Evolutionary conservation across 2,329 filamentous ascomycete genomes (phyloP).

Genomic region (Nemania sp.): DNA sequence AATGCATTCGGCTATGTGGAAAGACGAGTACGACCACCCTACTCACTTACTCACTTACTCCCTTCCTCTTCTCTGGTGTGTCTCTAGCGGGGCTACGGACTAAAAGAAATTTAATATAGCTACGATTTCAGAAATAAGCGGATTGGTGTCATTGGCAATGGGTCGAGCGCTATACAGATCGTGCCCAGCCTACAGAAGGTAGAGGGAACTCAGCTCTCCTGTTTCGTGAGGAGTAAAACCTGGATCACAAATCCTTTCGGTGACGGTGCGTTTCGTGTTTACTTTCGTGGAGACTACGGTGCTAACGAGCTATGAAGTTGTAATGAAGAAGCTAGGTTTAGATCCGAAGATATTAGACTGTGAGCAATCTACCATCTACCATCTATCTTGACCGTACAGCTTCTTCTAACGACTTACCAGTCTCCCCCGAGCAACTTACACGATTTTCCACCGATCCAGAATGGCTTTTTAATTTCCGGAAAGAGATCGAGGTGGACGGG

Average conservation of each 20-base stretch:
- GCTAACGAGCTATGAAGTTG: conserved; percentile 22
- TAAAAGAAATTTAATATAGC: conserved; percentile 29
- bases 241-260: conserved; percentile 55
- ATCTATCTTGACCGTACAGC: background rate
- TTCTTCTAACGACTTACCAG: conserved; percentile 29
- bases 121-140: conserved; percentile 53
- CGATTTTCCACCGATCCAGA: conserved; percentile 44
- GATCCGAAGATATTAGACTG: conserved; percentile 44
- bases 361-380: conserved; percentile 33
- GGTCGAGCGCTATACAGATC: conserved; percentile 57
- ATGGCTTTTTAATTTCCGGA: conserved; percentile 47
- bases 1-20: conserved; percentile 53
- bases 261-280: conserved; percentile 36
- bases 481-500: conserved; percentile 47
- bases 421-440: conserved; percentile 44
- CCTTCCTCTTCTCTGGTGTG: too few relatives aligned
- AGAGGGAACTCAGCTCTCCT: conserved; percentile 46
- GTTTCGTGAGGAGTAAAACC: conserved; percentile 53
- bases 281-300: too few relatives aligned
- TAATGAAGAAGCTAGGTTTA: conserved; percentile 48
- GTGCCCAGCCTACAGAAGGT: conserved; percentile 52
- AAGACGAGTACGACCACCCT: conserved; percentile 38
- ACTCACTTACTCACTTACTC: background rate
- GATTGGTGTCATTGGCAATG: conserved; percentile 56
- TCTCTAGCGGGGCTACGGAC: background rate